Conservation (phyloP, 176 grass and related monocot species). For the Carex parvula region DNA sequence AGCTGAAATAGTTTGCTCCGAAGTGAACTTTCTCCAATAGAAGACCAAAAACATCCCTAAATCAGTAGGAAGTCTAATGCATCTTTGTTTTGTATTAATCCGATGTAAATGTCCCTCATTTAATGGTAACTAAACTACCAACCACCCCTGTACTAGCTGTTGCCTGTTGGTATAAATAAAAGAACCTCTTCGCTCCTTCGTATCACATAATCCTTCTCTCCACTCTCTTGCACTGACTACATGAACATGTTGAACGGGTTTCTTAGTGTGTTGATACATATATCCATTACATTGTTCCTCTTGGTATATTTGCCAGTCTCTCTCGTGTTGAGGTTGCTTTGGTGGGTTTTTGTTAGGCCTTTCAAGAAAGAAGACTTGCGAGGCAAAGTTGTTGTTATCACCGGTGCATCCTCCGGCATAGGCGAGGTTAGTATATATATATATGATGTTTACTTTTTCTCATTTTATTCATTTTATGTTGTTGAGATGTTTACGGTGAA, state of each 20-base stretch:
- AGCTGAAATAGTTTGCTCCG: too few species aligned
- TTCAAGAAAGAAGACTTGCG: slow-evolving; percentile 32
- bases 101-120: too few species aligned
- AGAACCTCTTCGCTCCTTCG: neutral
- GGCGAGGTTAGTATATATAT: slow-evolving; percentile 41
- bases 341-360: slow-evolving; percentile 33
- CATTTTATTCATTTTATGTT: neutral
- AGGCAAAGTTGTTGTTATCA: slow-evolving; percentile 56
- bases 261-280: slow-evolving; percentile 32
- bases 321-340: slow-evolving; percentile 24
- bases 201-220: neutral
- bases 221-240: neutral
- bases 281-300: slow-evolving; percentile 14
- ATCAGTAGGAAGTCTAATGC: neutral
- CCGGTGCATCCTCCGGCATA: slow-evolving; percentile 59
- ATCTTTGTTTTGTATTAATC: neutral
- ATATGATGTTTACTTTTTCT: neutral
- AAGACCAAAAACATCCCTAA: too few species aligned
- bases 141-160: neutral
- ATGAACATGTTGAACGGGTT: slow-evolving; percentile 19
- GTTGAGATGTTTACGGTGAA: neutral
- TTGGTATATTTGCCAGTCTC: slow-evolving; percentile 40
- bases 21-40: neutral
- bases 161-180: neutral
- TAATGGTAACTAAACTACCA: slow-evolving; percentile 9